Percentiles rank a stretch among this genome's conserved stretches.
phyloP scores from a whole-genome alignment of 345 rosid genomes.

The Nephelium lappaceum region DNA sequence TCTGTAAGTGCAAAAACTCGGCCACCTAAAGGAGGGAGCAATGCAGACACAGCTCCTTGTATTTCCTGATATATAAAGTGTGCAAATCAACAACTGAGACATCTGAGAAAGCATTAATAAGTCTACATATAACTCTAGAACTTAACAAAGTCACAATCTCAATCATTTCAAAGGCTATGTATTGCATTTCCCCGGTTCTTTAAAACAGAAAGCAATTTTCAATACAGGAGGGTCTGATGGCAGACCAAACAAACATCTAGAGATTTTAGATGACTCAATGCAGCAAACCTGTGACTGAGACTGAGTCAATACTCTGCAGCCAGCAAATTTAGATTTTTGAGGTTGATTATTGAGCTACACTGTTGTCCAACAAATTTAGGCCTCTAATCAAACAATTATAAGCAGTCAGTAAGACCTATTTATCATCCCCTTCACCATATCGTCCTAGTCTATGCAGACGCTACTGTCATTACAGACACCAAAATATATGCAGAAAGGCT shows the following conservation, averaged over 20 bases:
- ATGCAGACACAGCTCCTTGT: conserved; percentile 60
- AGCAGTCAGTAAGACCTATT: neutral
- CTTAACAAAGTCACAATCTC: neutral
- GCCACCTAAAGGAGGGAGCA: conserved; percentile 65
- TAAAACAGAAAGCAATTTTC: neutral
- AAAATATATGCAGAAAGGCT: neutral
- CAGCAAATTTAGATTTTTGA: neutral
- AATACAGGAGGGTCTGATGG: neutral
- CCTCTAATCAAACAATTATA: neutral
- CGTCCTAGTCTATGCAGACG: neutral
- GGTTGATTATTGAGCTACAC: neutral
- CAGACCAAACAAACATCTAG: conserved; percentile 1
- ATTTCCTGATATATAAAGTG: conserved; percentile 57
- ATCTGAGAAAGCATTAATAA: neutral
- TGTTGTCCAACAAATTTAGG: neutral
- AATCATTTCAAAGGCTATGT: neutral
- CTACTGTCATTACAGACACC: neutral
- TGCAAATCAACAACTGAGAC: conserved; percentile 5
- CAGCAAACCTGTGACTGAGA: neutral
- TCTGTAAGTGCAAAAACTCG: conserved; percentile 81
- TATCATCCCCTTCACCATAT: neutral
- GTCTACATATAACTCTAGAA: neutral
- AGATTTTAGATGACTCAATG: neutral
- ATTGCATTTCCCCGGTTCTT: neutral
- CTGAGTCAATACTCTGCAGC: neutral